phyloP scores from a whole-genome alignment of 495 filamentous ascomycete species.

The Aspergillus mulundensis region DNA sequence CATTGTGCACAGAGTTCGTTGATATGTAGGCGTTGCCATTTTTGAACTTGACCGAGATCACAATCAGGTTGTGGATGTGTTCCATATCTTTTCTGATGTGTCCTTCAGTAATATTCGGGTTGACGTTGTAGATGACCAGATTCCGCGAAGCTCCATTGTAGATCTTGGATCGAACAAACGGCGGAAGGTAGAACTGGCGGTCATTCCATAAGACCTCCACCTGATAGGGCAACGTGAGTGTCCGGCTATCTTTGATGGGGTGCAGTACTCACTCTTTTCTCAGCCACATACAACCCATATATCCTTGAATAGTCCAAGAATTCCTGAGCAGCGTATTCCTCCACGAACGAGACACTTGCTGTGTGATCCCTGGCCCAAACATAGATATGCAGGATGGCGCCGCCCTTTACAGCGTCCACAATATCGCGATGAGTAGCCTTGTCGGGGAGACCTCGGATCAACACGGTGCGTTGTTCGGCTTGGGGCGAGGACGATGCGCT shows the following conservation, averaged over 20 bases:
- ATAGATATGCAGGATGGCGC: constrained; percentile 65
- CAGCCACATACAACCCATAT: constrained; percentile 65
- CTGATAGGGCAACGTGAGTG: constrained; percentile 33
- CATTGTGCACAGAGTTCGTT: constrained; percentile 74
- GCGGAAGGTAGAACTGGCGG: constrained; percentile 65
- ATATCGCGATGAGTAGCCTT: constrained; percentile 63
- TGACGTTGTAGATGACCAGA: constrained; percentile 58
- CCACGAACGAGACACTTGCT: constrained; percentile 68
- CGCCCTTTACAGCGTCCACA: constrained; percentile 61
- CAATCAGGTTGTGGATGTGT: constrained; percentile 74
- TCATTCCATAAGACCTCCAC: constrained; percentile 68
- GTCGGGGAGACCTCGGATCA: constrained; percentile 61
- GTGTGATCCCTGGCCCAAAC: constrained; percentile 56
- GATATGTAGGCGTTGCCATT: constrained; percentile 59
- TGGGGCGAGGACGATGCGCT: constrained; percentile 18
- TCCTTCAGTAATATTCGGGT: constrained; percentile 56
- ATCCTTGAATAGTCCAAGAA: constrained; percentile 63
- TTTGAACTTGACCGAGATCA: constrained; percentile 61
- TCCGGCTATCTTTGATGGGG: background rate
- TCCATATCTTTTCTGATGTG: constrained; percentile 70
- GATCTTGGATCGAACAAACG: constrained; percentile 64
- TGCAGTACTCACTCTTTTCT: constrained; percentile 57
- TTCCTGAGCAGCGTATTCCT: constrained; percentile 55
- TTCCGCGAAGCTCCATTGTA: constrained; percentile 73
- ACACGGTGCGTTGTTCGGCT: constrained; percentile 53